Evolutionary conservation across 116 monocot genomes (phyloP).

Genomic region (Trichopus zeylanicus): DNA sequence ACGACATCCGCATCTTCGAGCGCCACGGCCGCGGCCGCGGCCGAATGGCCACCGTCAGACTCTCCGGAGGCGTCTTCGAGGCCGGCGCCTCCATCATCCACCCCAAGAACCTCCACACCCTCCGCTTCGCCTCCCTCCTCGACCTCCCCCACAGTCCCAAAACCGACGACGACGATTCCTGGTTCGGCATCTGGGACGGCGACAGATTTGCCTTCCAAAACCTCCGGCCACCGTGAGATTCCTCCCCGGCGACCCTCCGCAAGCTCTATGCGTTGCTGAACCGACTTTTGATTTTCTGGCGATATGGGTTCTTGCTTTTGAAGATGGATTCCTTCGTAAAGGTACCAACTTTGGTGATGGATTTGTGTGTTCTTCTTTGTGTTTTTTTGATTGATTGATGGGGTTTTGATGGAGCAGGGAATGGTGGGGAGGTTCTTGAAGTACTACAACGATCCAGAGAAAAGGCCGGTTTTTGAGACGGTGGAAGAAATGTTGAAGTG

Average conservation of each 20-base stretch:
- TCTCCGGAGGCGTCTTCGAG: slow-evolving; percentile 80
- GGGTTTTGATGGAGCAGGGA: slow-evolving; percentile 20
- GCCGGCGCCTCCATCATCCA: slow-evolving; percentile 89
- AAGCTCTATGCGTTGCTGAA: slow-evolving; percentile 42
- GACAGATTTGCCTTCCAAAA: slow-evolving; percentile 64
- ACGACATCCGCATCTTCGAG: slow-evolving; percentile 67
- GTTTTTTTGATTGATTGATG: neutral
- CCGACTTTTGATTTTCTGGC: slow-evolving; percentile 30
- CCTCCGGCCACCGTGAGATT: slow-evolving; percentile 33
- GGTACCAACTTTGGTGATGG: slow-evolving; percentile 17
- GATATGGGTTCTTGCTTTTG: slow-evolving; percentile 81
- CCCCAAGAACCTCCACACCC: slow-evolving; percentile 72
- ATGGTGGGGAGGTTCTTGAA: slow-evolving; percentile 55
- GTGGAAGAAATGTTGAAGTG: slow-evolving; percentile 97
- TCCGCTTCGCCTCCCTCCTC: slow-evolving; percentile 55
- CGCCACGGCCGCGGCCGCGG: slow-evolving; percentile 48
- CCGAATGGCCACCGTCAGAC: slow-evolving; percentile 64
- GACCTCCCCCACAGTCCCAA: slow-evolving; percentile 21
- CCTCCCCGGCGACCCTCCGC: slow-evolving; percentile 31
- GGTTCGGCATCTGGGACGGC: slow-evolving; percentile 94
- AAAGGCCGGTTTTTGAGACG: slow-evolving; percentile 69
- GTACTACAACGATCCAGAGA: slow-evolving; percentile 54
- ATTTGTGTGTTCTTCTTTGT: neutral
- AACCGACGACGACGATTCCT: slow-evolving; percentile 16
- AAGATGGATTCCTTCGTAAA: slow-evolving; percentile 61